Evolutionary conservation across 2,329 filamentous ascomycete genomes (phyloP), one percentile per base, ranked within the genome.

Genomic region (Chaetomium sp.): DNA sequence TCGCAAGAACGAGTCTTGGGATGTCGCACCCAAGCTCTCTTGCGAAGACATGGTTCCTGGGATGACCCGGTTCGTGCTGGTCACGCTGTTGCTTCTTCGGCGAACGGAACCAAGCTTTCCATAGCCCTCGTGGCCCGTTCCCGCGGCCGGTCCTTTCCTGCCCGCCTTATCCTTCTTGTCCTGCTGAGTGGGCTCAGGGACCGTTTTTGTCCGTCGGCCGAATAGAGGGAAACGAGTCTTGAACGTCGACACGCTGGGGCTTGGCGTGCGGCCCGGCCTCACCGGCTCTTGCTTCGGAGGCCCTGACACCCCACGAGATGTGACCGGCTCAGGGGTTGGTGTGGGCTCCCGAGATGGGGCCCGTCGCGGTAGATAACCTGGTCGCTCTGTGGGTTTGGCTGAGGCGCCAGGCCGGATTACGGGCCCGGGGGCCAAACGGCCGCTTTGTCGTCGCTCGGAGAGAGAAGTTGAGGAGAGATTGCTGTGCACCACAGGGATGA

Each of bases 81-180:
- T 72, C 19, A 76, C 73, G 64, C 81, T 85, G 57, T 79, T 81
- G 64, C 84, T 89, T 53, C 86, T 80, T 35, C 86, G 80, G 56
- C 84, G 80, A 35, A 75, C 65, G 5, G 78, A 74, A 2, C 84
- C 83, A 54, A 89, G 76, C 54, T 80, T 80, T 0, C 87, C 87
- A 65, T 92, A 91, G 1, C 87, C 87, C 72, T 97, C 92, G 65
- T 97, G 91, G 0, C 92, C 92, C 40, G 92, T 97, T n/a, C 92
- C 92, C 42, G 92, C 92, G 12, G 81, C 83, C 27, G 92, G 92
- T 0, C 92, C 91, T 70, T 90, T 92, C 34, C 87, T 80, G 32
- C 74, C 58, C 6, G 74, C 67, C 60, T 79, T 84, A 7, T 85
- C 83, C 40, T 79, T 76, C 66, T 79, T 83, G n/a, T 84, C 79